Conservation (phyloP, 495 filamentous ascomycete genomes). For the Hypoxylon fragiforme region DNA sequence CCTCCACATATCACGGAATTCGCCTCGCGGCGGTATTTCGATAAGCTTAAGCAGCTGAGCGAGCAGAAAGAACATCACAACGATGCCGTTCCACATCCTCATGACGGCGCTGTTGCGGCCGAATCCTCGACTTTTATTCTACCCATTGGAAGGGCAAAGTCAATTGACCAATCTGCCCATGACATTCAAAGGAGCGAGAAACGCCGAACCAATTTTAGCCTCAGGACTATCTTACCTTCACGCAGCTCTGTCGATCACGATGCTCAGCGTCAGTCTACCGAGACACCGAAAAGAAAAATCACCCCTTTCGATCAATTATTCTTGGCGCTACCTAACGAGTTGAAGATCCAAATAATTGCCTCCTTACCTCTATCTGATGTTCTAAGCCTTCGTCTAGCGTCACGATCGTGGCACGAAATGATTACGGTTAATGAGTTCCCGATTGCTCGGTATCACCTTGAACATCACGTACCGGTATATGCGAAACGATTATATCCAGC, state of each 20-base stretch:
- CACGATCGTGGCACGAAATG: conserved; percentile 55
- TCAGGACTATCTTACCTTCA: conserved; percentile 36
- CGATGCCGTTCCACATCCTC: conserved; percentile 24
- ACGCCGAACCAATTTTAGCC: conserved; percentile 35
- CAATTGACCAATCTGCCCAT: conserved; percentile 27
- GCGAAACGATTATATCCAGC: conserved; percentile 56
- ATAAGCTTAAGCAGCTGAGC: conserved; percentile 50
- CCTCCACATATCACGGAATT: conserved; percentile 60
- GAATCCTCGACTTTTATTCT: conserved; percentile 45
- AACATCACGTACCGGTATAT: conserved; percentile 56
- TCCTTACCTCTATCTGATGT: conserved; percentile 58
- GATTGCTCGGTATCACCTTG: conserved; percentile 59
- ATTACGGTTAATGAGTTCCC: conserved; percentile 59
- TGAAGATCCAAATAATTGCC: conserved; percentile 60
- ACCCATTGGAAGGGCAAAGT: conserved; percentile 43
- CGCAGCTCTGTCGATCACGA: conserved; percentile 37
- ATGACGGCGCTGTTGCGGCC: conserved; percentile 26
- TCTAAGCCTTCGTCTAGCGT: conserved; percentile 55
- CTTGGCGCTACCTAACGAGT: conserved; percentile 53
- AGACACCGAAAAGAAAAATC: conserved; percentile 31
- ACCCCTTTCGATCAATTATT: conserved; percentile 55
- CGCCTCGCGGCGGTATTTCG: conserved; percentile 58
- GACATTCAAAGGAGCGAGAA: conserved; percentile 41
- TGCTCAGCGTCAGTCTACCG: conserved; percentile 23
- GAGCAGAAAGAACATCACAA: conserved; percentile 35